Percentiles rank a stretch among this genome's conserved stretches.
Evolutionary conservation across 2,329 filamentous ascomycete genomes (phyloP).

Genomic region (Sarocladium oryzae): DNA sequence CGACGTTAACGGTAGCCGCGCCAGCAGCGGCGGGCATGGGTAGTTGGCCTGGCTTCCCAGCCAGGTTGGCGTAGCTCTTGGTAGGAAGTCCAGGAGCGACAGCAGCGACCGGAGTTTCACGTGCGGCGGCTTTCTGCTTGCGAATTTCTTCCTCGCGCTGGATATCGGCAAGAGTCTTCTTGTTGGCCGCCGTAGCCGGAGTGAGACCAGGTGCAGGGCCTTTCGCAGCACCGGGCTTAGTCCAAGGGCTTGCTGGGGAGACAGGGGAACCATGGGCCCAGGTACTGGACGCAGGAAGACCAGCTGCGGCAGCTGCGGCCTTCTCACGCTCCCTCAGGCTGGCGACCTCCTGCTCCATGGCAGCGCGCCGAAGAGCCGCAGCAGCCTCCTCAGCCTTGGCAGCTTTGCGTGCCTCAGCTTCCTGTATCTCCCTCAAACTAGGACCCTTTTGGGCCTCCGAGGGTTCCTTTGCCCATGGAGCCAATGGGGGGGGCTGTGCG

Average conservation of each 20-base stretch:
- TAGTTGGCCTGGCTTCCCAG: constrained; percentile 58
- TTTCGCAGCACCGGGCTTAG: constrained; percentile 52
- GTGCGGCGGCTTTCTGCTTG: constrained; percentile 64
- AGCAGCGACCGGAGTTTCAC: constrained; percentile 39
- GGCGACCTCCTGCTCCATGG: constrained; percentile 71
- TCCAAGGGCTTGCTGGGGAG: constrained; percentile 59
- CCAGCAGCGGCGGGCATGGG: constrained; percentile 33
- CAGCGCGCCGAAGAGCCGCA: constrained; percentile 67
- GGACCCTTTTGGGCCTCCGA: constrained; percentile 73
- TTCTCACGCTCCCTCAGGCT: constrained; percentile 54
- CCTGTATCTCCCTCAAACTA: constrained; percentile 93
- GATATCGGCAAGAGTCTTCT: constrained; percentile 93
- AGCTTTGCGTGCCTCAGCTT: constrained; percentile 87
- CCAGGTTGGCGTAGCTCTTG: constrained; percentile 93
- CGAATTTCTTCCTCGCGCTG: constrained; percentile 91
- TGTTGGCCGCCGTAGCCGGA: constrained; percentile 34
- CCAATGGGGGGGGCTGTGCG: constrained; percentile 62
- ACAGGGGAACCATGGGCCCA: constrained; percentile 79
- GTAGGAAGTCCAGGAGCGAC: constrained; percentile 49
- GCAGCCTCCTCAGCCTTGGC: constrained; percentile 81
- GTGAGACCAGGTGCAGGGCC: constrained; percentile 19
- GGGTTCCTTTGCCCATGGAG: constrained; percentile 90
- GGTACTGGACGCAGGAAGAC: constrained; percentile 79
- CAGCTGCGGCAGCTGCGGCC: constrained; percentile 51
- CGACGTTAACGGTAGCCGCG: constrained; percentile 35